A percentile compares a stretch with the other conserved stretches of the same genome.
Evolutionary conservation across 1,139 yeast genomes (phyloP).

Genomic region (Pneumocystis wakefieldiae): DNA sequence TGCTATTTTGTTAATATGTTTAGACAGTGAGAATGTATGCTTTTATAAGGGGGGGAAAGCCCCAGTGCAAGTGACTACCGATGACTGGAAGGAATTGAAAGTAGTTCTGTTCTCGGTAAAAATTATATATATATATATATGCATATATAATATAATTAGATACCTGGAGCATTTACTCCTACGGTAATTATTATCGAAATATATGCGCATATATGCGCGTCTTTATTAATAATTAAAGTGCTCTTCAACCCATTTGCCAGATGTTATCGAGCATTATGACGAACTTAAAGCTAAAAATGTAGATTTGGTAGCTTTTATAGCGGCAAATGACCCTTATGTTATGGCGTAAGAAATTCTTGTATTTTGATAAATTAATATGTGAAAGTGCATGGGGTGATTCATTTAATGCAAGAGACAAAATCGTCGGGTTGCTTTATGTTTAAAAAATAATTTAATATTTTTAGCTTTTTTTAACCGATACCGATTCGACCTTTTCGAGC

Average conservation of each 20-base stretch:
- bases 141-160: neutral
- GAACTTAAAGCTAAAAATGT: slow-evolving; percentile 54
- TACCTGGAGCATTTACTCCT: neutral
- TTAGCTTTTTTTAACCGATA: slow-evolving; percentile 57
- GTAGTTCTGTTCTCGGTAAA: neutral
- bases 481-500: slow-evolving; percentile 46
- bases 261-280: slow-evolving; percentile 38
- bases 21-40: neutral
- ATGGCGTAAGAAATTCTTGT: slow-evolving; percentile 19
- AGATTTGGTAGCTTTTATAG: slow-evolving; percentile 52
- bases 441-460: neutral
- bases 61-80: neutral
- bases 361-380: neutral
- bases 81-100: neutral
- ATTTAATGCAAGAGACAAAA: slow-evolving; percentile 20
- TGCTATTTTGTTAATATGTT: no score
- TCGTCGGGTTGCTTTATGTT: slow-evolving; percentile 18
- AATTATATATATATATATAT: no score
- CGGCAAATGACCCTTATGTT: slow-evolving; percentile 77
- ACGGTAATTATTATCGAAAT: neutral
- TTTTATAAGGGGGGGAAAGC: no score
- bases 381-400: slow-evolving; percentile 31
- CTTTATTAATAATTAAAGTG: slow-evolving; percentile 25
- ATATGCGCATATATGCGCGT: neutral
- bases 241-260: slow-evolving; percentile 69